A percentile compares a stretch with the other conserved stretches of the same genome.
These are phyloP conservation scores for Ophiobolus disseminans DNA, from an alignment of 2,329 filamentous ascomycete genomes.

Conservation along the genomic window DNA sequence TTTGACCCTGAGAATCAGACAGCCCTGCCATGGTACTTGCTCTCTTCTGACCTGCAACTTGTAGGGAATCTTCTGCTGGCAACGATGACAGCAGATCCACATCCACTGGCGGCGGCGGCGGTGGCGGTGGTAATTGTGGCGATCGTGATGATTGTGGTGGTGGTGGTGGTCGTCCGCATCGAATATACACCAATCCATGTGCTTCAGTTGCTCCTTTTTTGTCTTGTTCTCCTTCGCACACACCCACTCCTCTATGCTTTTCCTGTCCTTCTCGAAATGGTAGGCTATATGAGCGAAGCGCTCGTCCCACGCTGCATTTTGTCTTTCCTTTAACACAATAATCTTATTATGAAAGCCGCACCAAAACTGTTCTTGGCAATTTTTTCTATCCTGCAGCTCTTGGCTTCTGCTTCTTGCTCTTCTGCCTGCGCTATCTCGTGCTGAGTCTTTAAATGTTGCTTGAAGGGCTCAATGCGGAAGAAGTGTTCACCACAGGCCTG, in stretches of 20 bases:
- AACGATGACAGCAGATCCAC: too few relatives aligned
- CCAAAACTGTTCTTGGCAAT: slow-evolving; percentile 76
- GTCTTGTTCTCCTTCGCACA: slow-evolving; percentile 47
- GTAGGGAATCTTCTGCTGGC: too few relatives aligned
- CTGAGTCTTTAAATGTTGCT: slow-evolving; percentile 64
- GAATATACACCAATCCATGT: too few relatives aligned
- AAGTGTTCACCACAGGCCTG: slow-evolving; percentile 64
- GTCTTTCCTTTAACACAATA: slow-evolving; percentile 58
- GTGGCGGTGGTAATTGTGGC: too few relatives aligned
- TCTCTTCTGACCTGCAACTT: too few relatives aligned
- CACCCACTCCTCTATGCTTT: slow-evolving; percentile 64
- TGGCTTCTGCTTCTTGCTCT: slow-evolving; percentile 52
- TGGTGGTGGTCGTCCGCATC: too few relatives aligned
- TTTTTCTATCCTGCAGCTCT: slow-evolving; percentile 68
- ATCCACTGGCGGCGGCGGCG: too few relatives aligned
- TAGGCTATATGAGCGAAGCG: slow-evolving; percentile 77
- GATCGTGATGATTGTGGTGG: too few relatives aligned
- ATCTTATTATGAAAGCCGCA: slow-evolving; percentile 80
- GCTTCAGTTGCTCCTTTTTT: slow-evolving; percentile 38
- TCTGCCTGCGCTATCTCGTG: slow-evolving; percentile 51
- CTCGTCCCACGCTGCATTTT: slow-evolving; percentile 65
- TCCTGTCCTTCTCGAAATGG: slow-evolving; percentile 67
- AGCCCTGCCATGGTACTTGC: too few relatives aligned
- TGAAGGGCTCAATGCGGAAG: slow-evolving; percentile 66
- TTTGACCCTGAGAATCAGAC: too few relatives aligned